Conservation (phyloP, 2,329 filamentous ascomycete species). For the Chrysoporthe puriensis region DNA sequence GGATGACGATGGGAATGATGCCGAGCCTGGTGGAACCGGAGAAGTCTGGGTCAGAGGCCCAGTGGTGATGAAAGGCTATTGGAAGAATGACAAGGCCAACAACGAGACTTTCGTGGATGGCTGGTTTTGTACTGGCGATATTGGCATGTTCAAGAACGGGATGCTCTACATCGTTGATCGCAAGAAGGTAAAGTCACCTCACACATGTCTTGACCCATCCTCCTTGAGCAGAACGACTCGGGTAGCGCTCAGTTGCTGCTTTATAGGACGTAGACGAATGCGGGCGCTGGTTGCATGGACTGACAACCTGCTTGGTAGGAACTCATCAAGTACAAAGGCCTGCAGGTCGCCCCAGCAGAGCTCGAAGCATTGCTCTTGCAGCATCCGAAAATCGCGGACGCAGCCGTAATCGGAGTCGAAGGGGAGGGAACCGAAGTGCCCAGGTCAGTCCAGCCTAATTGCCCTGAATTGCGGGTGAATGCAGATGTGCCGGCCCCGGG, state of each 20-base stretch:
- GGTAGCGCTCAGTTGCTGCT: neutral
- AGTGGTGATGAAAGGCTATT: conserved; percentile 72
- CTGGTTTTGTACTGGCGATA: conserved; percentile 82
- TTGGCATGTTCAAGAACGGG: conserved; percentile 71
- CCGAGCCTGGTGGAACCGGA: conserved; percentile 49
- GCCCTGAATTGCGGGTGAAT: neutral
- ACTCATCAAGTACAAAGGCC: conserved; percentile 63
- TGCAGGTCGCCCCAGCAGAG: conserved; percentile 70
- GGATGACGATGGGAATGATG: conserved; percentile 45
- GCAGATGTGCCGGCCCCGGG: neutral
- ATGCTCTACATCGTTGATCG: conserved; percentile 81
- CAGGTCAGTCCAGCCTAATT: conserved; percentile 49
- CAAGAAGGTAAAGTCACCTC: conserved; percentile 57
- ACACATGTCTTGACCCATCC: neutral
- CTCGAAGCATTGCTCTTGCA: conserved; percentile 53
- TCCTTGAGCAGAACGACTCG: neutral
- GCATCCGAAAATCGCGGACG: conserved; percentile 53
- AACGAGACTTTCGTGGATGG: conserved; percentile 57
- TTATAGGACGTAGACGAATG: neutral
- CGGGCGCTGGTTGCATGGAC: neutral
- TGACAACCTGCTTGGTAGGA: conserved; percentile 48
- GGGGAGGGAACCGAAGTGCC: conserved; percentile 51
- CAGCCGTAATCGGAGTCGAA: conserved; percentile 64
- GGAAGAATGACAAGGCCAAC: conserved; percentile 69
- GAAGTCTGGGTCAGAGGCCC: conserved; percentile 73